Base-by-base conservation (phyloP, 2,329 filamentous ascomycete species). In the Cercospora sp. region DNA sequence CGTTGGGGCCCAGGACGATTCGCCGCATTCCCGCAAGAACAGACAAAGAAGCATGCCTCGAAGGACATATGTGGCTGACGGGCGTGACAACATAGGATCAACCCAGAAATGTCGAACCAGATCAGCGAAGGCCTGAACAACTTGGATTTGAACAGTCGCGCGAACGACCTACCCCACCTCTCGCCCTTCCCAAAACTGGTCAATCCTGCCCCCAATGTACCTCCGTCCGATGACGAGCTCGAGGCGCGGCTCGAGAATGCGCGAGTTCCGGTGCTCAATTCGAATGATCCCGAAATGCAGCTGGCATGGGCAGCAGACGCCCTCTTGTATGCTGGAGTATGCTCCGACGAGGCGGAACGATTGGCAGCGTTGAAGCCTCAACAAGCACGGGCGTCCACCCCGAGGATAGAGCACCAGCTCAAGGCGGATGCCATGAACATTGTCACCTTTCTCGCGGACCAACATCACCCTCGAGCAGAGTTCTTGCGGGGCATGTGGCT, bases 401-500 rank as follows among this genome's bases (percentile, higher is more conserved):
- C 95, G 12, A 89, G 90, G 69, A 88, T 93, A 67, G 94, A 98
- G 79, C 94, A 96, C 77, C 92, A 97, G 76, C 84, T 99, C 71
- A 90, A 91, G 70, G 83, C 90, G 61, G 95, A 99, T 79, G 93
- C 95, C 34, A 86, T 97, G 81, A 97, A 94, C 77, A 95, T 99
- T 70, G 91, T 97, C 74, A 87, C 87, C 66, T 97, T 97, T 78
- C 84, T 99, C 40, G 91, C 94, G 26, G 91, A 94, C 63, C 95
- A 99, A 79, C 89, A 90, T 71, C 95, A 99, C 75, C 95, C 95
- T 26, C 93, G 95, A 77, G 95, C 95, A 26, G 89, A 96, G 73
- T 99, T 98, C 79, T 92, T 98, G 83, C 89, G 89, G 75, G 92
- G 93, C 68, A 97, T 97, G 86, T 99, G 95, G 95, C 85, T 97